A percentile compares a stretch with the other conserved stretches of the same genome.
Conservation (phyloP, 2,329 filamentous ascomycete species). For the Capronia epimyces region DNA sequence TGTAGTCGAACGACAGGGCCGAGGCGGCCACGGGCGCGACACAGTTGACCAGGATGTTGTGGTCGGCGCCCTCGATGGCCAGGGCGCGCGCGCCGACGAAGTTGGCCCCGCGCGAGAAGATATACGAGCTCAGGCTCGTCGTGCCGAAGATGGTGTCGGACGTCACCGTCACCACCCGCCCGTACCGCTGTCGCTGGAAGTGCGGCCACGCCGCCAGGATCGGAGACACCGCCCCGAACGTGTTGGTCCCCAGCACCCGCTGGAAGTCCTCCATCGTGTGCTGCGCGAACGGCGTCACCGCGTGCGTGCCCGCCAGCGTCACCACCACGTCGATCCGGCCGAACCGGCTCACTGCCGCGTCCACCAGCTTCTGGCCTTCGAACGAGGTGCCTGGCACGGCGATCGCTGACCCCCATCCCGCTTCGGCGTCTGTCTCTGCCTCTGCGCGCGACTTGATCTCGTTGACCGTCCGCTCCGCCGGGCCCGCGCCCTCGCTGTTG, state of each 20-base stretch:
- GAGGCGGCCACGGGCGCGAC: background rate
- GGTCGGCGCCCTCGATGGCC: conserved; percentile 92
- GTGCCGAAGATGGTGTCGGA: conserved; percentile 88
- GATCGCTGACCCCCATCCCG: conserved; percentile 87
- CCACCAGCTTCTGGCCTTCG: conserved; percentile 90
- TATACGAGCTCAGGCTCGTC: conserved; percentile 93
- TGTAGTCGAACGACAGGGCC: background rate
- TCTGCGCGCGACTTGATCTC: conserved; percentile 45
- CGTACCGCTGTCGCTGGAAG: conserved; percentile 98
- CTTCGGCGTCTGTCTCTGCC: conserved; percentile 24
- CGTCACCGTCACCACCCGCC: conserved; percentile 81
- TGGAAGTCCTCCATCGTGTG: background rate
- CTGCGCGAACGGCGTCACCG: background rate
- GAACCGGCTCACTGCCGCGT: conserved; percentile 42
- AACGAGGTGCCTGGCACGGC: conserved; percentile 97
- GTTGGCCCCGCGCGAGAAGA: conserved; percentile 86
- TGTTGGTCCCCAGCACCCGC: conserved; percentile 65
- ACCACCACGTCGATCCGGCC: conserved; percentile 1
- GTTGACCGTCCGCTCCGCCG: conserved; percentile 44
- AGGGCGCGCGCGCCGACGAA: conserved; percentile 96
- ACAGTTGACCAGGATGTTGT: conserved; percentile 83
- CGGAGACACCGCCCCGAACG: conserved; percentile 90
- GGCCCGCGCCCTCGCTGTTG: conserved; percentile 88
- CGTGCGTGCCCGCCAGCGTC: background rate
- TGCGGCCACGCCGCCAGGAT: conserved; percentile 89